A percentile compares a stretch with the other conserved stretches of the same genome.
Evolutionary conservation across 192 early-diverging fungal species (phyloP).

Genomic region (Dimargaris xerosporica): DNA sequence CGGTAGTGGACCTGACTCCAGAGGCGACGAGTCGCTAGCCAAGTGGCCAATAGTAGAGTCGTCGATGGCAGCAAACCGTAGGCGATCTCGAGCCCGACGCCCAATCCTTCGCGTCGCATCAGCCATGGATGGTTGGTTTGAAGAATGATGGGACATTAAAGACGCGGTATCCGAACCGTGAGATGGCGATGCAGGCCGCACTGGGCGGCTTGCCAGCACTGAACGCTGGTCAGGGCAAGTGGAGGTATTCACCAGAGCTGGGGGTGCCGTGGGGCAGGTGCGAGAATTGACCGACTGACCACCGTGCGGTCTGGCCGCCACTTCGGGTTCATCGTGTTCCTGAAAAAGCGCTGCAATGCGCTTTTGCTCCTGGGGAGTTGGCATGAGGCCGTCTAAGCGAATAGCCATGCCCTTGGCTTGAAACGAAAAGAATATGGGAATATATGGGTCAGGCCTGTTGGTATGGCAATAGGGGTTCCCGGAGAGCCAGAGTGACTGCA

Average conservation of each 20-base stretch:
- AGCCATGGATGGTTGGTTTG: too few species aligned
- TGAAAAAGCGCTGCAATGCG: not conserved
- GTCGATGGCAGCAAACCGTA: too few species aligned
- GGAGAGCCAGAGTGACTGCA: not conserved
- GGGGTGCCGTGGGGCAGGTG: not conserved
- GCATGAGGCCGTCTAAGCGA: not conserved
- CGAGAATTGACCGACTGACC: not conserved
- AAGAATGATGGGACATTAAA: too few species aligned
- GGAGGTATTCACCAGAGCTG: not conserved
- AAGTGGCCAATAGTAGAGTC: too few species aligned
- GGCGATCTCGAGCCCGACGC: too few species aligned
- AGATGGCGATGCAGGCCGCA: not conserved
- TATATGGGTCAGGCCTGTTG: not conserved
- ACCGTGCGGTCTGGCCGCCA: not conserved
- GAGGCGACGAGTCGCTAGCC: too few species aligned
- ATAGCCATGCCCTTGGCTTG: constrained; percentile 1
- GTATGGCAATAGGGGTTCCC: constrained; percentile 1
- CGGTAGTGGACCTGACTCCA: too few species aligned
- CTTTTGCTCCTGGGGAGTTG: not conserved
- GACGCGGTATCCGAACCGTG: too few species aligned
- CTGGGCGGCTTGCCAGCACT: not conserved
- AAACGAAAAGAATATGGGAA: not conserved
- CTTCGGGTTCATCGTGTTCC: not conserved
- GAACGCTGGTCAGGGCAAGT: not conserved
- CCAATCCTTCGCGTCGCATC: too few species aligned